Base-by-base conservation (phyloP, 768 basidiomycete genomes). In the Phanerochaete sordida region DNA sequence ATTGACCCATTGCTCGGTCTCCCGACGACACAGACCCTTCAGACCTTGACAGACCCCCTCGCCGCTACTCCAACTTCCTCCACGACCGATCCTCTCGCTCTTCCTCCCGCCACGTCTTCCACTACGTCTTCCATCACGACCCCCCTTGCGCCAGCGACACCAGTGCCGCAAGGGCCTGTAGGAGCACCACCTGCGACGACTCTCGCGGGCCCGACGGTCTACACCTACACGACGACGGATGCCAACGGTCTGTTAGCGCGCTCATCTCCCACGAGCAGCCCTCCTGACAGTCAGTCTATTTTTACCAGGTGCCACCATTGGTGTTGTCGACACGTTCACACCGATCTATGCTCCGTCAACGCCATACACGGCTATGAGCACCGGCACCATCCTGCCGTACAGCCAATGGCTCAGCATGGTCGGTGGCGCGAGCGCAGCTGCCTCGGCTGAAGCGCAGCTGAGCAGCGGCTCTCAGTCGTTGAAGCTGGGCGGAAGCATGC, bases 141-240 rank as follows among this genome's bases (percentile, higher is more conserved):
- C 15, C 50, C 60, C 64, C n/a, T n/a, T n/a, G n/a, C n/a, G n/a
- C n/a, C n/a, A n/a, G 60, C 65, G 7, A 44, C 57, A 9, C 60
- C 64, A 15, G 64, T 43, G 16, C 65, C 67, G 1, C 74, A 78
- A 63, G 84, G 84, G 0, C 84, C 86, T 2, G 86, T 88, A 0
- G 87, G 79, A 7, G 79, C 81, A 63, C 67, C 69, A 2, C 62
- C 67, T 4, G 19, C 63, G n/a, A 64, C 62, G 0, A 37, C 62
- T 2, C 58, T 16, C 3, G 62, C 45, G 5, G 57, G 44, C 26
- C 64, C 58, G 12, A 75, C 72, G 0, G 60, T 68, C 0, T 76
- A 68, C 61, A 55, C 51, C 1, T 76, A 73, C 61, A 73, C 72
- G 2, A 77, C 76, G 4, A 75, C 75, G 5, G 64, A 74, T 49